A percentile compares a stretch with the other conserved stretches of the same genome.
phyloP scores from a whole-genome alignment of 306 rosid species.

The Begonia fuchsioides region DNA sequence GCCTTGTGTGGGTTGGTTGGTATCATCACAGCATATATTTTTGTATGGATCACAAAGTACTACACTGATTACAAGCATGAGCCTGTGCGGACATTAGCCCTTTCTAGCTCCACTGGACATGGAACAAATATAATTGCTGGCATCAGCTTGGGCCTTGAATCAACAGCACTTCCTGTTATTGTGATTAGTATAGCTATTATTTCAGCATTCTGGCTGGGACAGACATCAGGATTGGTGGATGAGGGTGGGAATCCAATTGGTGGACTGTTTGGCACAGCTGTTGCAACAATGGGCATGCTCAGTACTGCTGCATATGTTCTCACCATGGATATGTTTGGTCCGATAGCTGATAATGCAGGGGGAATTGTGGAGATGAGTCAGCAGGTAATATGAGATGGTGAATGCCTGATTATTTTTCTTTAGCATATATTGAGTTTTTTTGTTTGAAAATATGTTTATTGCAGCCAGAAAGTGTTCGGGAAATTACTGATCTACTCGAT shows the following conservation, averaged over 20 bases:
- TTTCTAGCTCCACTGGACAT: constrained; percentile 87
- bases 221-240: constrained; percentile 69
- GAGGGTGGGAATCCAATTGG: constrained; percentile 80
- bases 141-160: constrained; percentile 92
- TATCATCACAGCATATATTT: constrained; percentile 66
- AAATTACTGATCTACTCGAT: constrained; percentile 91
- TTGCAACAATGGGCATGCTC: constrained; percentile 98
- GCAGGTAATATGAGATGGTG: constrained; percentile 49
- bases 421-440: constrained; percentile 4
- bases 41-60: constrained; percentile 84
- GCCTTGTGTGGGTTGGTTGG: too few species aligned
- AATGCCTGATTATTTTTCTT: constrained; percentile 1
- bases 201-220: constrained; percentile 90
- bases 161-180: constrained; percentile 96
- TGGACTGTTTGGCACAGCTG: constrained; percentile 97
- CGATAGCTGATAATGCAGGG: constrained; percentile 98
- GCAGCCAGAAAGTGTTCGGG: constrained; percentile 98
- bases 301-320: constrained; percentile 99
- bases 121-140: constrained; percentile 99
- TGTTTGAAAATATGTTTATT: constrained; percentile 7
- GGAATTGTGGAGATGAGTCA: constrained; percentile 99
- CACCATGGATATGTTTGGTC: constrained; percentile 99
- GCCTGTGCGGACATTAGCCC: constrained; percentile 90
- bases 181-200: constrained; percentile 77
- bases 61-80: constrained; percentile 96